Evolutionary conservation across 805 yeast genomes (phyloP), one percentile per base, ranked within the genome.

Genomic region (Zygotorulaspora florentina): DNA sequence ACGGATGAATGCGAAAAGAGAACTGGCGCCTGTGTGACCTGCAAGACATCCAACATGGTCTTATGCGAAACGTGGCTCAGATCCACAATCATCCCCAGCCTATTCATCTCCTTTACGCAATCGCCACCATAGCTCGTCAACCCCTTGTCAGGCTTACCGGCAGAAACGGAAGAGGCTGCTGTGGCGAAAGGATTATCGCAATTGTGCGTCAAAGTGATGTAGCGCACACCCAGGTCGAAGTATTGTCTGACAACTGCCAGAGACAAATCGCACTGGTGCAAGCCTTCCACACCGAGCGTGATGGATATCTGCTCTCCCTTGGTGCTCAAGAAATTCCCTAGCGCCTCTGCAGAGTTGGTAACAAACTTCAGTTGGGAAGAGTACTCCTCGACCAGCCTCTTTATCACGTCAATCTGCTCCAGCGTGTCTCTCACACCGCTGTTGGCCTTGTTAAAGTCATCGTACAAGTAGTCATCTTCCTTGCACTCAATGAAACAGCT

Each of bases 141-240:
- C 0, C 80, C 81, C 9, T 54, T 51, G 51, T 75, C 81, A 7
- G 64, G 67, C 34, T 65, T 61, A 1, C 80, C 80, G 15, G 68
- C 77, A 13, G 73, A 52, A 4, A 71, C 67, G 0, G 77, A 67
- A 4, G 75, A 66, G 7, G 80, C 80, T 10, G 81, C 77, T 11
- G 79, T 75, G 2, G 81, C 80, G 59, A 75, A 77, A 4, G 81
- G 80, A 49, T 77, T 77, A 51, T 76, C 80, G 59, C 81, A 75
- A 54, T 76, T 76, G 47, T 76, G 81, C 0, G 81, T 76, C 42
- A 77, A 56, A 0, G 81, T 77, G 35, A 75, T 71, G 55, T 77
- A 77, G 29, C 80, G 53, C n/a, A 76, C 78, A 11, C 81, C 81
- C 27, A 77, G 50, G 6, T 72, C 76, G 51, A 58, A 71, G 54